Evolutionary conservation across 1,139 yeast genomes (phyloP).

Genomic region (Geotrichum bryndzae): DNA sequence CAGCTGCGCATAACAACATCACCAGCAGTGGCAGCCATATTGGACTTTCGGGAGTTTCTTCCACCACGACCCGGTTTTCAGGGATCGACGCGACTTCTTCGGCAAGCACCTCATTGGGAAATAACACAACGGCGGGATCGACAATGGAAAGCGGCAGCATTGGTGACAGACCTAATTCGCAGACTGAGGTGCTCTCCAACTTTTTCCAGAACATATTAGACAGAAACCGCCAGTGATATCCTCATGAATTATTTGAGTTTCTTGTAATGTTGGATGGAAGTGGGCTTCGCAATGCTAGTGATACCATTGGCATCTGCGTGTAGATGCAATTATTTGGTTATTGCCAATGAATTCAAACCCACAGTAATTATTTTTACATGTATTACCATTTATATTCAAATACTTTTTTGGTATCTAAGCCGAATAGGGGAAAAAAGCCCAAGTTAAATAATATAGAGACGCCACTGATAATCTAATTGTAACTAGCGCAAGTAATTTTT

Average conservation of each 20-base stretch:
- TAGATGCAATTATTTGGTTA: no score
- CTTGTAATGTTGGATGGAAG: no score
- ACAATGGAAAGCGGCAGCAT: background rate
- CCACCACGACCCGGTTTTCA: background rate
- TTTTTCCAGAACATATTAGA: slow-evolving; percentile 30
- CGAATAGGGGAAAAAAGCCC: no score
- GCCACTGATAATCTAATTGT: no score
- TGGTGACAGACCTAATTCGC: slow-evolving; percentile 8
- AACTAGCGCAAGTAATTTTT: no score
- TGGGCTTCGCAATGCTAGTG: no score
- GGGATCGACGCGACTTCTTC: slow-evolving; percentile 10
- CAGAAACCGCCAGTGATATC: slow-evolving; percentile 8
- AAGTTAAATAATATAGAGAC: no score
- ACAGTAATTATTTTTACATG: no score
- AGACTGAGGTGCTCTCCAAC: slow-evolving; percentile 29
- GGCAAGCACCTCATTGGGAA: slow-evolving; percentile 18
- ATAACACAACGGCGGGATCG: slow-evolving; percentile 18
- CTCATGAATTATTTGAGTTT: background rate
- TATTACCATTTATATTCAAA: no score
- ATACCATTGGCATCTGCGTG: no score
- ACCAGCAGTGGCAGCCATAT: background rate
- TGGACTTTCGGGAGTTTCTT: background rate
- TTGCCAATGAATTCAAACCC: no score
- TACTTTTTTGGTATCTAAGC: no score
- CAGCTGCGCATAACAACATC: background rate